These are phyloP conservation scores for Trametes pubescens DNA, from an alignment of 1,284 basidiomycete genomes.

Conservation along the genomic window DNA sequence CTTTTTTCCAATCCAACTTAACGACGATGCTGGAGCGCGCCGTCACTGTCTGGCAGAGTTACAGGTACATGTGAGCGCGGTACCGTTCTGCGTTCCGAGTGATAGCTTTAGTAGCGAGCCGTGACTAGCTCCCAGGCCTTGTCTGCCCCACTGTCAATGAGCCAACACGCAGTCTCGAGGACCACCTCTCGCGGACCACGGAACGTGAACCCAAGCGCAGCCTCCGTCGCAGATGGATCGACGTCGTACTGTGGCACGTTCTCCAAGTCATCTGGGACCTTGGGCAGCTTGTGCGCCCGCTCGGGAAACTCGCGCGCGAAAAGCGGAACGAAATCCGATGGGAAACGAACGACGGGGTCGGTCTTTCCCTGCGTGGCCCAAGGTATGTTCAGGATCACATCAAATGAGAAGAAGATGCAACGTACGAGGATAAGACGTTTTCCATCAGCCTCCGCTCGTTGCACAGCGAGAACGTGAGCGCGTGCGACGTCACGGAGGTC, in stretches of 20 bases:
- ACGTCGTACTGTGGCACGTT: constrained; percentile 6
- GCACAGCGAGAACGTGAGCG: constrained; percentile 4
- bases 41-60: no score
- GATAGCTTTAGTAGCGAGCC: not conserved
- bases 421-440: constrained; percentile 8
- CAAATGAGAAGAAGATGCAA: not conserved
- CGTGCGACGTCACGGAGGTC: constrained; percentile 6
- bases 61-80: no score
- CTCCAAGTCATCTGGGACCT: constrained; percentile 2
- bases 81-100: no score
- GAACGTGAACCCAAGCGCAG: constrained; percentile 6
- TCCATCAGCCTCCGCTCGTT: constrained; percentile 2
- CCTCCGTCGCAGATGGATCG: constrained; percentile 11
- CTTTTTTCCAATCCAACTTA: no score
- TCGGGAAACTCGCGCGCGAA: constrained; percentile 6
- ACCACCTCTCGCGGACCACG: constrained; percentile 1
- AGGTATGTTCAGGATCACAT: not conserved
- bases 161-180: constrained; percentile 5
- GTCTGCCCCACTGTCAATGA: constrained; percentile 4
- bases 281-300: constrained; percentile 8
- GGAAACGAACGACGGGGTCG: constrained; percentile 1
- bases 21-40: no score
- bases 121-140: not conserved
- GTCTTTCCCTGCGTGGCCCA: not conserved
- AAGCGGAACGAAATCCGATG: constrained; percentile 3